Evolutionary conservation across 75 land plant species (phyloP).

Genomic region (Chamaecyparis obtusa): DNA sequence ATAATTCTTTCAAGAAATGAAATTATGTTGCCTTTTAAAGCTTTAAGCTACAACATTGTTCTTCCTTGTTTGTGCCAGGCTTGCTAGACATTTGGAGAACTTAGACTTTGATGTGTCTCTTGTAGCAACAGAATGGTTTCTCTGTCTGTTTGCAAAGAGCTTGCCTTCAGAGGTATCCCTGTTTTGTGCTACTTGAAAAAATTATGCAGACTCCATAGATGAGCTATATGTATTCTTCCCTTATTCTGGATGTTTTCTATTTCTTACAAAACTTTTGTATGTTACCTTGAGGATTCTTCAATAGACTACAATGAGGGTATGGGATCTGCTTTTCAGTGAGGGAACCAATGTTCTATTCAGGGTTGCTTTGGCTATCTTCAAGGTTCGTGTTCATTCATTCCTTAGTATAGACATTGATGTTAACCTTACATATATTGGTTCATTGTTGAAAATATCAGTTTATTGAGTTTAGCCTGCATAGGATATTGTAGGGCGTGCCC

Average conservation of each 20-base stretch:
- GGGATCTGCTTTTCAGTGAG: conserved; percentile 97
- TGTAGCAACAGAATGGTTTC: conserved; percentile 55
- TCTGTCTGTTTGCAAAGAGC: conserved; percentile 50
- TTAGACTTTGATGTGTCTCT: conserved; percentile 52
- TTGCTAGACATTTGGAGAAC: conserved; percentile 34
- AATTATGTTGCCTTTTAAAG: neutral
- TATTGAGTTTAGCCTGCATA: neutral
- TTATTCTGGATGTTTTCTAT: neutral
- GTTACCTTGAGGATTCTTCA: neutral
- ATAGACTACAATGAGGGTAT: conserved; percentile 85
- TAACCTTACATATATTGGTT: neutral
- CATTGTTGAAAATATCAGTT: neutral
- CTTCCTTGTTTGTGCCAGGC: conserved; percentile 14
- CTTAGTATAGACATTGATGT: neutral
- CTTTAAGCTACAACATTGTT: neutral
- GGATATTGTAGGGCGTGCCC: neutral
- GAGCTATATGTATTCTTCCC: neutral
- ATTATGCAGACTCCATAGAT: neutral
- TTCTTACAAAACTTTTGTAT: neutral
- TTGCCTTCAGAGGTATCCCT: conserved; percentile 45
- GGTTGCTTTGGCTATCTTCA: conserved; percentile 88
- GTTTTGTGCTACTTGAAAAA: neutral
- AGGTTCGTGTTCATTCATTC: conserved; percentile 33
- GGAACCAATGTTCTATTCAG: conserved; percentile 82
- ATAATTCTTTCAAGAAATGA: neutral